Base-by-base conservation (phyloP, 2,329 filamentous ascomycete species). In the Rhinocladiella mackenziei region DNA sequence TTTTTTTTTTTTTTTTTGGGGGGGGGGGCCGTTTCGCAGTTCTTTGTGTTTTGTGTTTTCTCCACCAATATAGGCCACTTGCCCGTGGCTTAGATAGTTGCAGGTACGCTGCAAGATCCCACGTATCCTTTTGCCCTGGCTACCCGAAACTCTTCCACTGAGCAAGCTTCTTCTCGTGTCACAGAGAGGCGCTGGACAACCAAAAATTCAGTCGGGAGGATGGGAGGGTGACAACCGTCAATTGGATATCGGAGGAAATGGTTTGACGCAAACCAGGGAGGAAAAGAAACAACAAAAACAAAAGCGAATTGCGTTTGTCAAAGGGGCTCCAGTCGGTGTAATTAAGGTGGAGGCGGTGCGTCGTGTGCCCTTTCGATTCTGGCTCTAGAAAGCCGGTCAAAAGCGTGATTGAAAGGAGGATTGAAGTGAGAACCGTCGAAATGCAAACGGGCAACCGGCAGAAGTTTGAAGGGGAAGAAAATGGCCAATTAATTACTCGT, bases 141-240 rank as follows among this genome's bases (percentile, higher is more conserved):
- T 48, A 42, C 31, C 46, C 43, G 46, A 48, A 34, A 39, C 34
- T 43, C 38, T 48, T 42, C 36, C 28, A 20, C 30, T 19, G 30
- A 40, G 33, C 43, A 47, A 51, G 44, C 45, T 48, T 50, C 45
- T 14, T 26, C 39, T 39, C 34, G 52, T 54, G 46, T 46, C 28
- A 52, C 52, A 43, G 46, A 52, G 52, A 46, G 30, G 44, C 14
- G 45, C 25, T 25, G 52, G 52, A 43, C 39, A 40, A 54, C 51
- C 18, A 33, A 25, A 17, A 22, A 35, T 35, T 22, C 10, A 22
- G n/a, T 37, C 20, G 10, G 10, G 8, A 37, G 14, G 34, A 20
- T 28, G 19, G 7, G 13, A 17, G n/a, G 5, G 20, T 3, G 23
- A 26, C 23, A 26, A 11, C 7, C 23, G 23, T 11, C 23, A 26